Evolutionary conservation across 2,329 filamentous ascomycete species (phyloP), one percentile per base, ranked within the genome.

Genomic region (Alternaria ethzedia): DNA sequence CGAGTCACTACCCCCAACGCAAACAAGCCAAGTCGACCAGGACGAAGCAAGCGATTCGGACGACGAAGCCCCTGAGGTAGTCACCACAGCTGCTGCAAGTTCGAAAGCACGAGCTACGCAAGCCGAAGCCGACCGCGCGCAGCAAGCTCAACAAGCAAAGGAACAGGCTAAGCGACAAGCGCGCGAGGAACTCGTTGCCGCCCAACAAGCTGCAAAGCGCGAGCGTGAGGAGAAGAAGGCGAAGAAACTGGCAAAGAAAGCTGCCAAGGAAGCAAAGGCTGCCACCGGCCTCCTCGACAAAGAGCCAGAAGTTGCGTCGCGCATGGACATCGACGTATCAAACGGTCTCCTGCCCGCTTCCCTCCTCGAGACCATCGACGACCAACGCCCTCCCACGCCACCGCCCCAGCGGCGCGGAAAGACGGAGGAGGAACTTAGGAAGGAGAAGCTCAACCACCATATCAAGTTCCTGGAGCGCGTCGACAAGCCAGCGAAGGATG

Each of bases 291-390:
- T 50, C 21, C 26, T 55, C 30, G 68, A 63, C 11, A 57, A 64
- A 26, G 61, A 68, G 30, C 30, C 52, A 21, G 46, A 46, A 23
- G 12, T 25, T 7, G 25, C 59, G 43, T 51, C 63, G 8, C 59
- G 59, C 51, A 17, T 57, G 32, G n/a, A 68, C 7, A 52, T 73
- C 61, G 76, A 66, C 72, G 72, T 76, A 69, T 79, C 86, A 12
- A 85, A 85, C 6, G 81, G 80, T 43, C 79, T 86, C 21, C 82
- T 87, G 32, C 85, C 85, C 6, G 82, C 83, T 55, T 83, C 85
- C 23, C 82, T 87, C 45, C 74, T 87, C 52, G 83, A 83, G 54
- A 80, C 82, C 13, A 81, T 82, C 25, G 83, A 83, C 21, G 77
- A 79, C 28, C 72, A 74, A 10, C 79, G 83, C 23, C 81, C 83